Conservation (phyloP, 1,284 basidiomycete genomes). For the Coniferiporia weirii region DNA sequence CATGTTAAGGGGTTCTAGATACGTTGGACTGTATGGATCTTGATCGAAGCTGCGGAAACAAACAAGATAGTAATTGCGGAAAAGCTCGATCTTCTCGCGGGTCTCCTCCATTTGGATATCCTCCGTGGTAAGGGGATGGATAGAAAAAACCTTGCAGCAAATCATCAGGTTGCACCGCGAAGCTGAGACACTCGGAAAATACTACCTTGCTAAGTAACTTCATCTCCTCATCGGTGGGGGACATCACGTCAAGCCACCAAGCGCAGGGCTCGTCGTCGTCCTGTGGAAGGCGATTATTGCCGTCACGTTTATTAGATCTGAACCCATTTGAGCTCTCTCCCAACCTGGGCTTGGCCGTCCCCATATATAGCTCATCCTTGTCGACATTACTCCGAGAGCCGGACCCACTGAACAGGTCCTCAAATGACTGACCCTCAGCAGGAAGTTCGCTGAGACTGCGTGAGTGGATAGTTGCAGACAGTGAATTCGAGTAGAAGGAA, state of each 20-base stretch:
- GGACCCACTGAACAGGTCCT: slow-evolving; percentile 79
- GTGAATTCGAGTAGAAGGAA: slow-evolving; percentile 95
- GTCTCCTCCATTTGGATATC: slow-evolving; percentile 99
- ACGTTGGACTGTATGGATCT: slow-evolving; percentile 95
- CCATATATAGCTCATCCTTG: slow-evolving; percentile 20
- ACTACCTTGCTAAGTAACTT: slow-evolving; percentile 85
- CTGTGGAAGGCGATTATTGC: slow-evolving; percentile 17
- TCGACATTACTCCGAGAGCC: slow-evolving; percentile 17
- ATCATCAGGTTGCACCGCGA: not conserved
- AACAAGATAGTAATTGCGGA: slow-evolving; percentile 98
- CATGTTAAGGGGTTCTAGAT: slow-evolving; percentile 98
- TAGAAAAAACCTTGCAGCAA: slow-evolving; percentile 75
- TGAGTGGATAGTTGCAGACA: slow-evolving; percentile 93
- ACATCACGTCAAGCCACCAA: slow-evolving; percentile 97
- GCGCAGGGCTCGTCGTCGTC: slow-evolving; percentile 69
- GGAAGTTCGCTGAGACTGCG: slow-evolving; percentile 91
- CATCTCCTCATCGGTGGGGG: slow-evolving; percentile 98
- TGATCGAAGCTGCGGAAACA: slow-evolving; percentile 99
- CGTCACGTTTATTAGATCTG: slow-evolving; percentile 1
- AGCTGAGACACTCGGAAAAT: not conserved
- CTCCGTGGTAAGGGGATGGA: slow-evolving; percentile 98
- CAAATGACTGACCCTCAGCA: slow-evolving; percentile 89
- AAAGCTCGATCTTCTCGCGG: slow-evolving; percentile 98
- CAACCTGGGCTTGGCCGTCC: slow-evolving; percentile 15
- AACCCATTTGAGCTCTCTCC: slow-evolving; percentile 16